These are phyloP conservation scores for Melocanna baccifera DNA, from an alignment of 176 grass and related monocot genomes.

Conservation along the genomic window DNA sequence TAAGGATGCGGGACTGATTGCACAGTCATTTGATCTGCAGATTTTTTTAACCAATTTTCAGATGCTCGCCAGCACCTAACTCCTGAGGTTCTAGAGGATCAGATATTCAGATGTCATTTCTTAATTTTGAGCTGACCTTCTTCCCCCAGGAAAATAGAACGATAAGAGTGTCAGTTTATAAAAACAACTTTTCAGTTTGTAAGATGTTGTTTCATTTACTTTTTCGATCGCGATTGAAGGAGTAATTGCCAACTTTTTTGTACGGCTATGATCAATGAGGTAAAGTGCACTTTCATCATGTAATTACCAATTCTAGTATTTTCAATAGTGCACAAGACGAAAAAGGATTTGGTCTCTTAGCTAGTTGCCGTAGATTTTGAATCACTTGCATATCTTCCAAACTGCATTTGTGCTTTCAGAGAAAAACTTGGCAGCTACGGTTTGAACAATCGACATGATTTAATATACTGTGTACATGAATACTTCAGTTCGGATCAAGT, in stretches of 20 bases:
- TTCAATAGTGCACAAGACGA: background rate
- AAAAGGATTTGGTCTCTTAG: conserved; percentile 10
- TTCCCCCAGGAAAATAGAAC: background rate
- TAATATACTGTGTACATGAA: conserved; percentile 1
- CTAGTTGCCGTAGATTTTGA: conserved; percentile 3
- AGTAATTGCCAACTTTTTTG: background rate
- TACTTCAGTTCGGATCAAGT: background rate
- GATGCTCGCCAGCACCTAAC: conserved; percentile 5
- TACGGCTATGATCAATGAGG: background rate
- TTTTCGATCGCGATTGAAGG: background rate
- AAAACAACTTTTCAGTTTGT: background rate
- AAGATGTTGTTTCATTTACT: background rate
- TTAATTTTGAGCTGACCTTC: background rate
- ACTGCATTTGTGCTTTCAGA: background rate
- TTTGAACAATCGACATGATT: background rate
- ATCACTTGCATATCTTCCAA: conserved; percentile 20
- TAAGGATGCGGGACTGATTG: conserved; percentile 50
- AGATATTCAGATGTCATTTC: background rate
- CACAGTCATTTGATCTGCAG: conserved; percentile 22
- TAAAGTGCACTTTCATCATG: background rate
- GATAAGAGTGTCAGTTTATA: background rate
- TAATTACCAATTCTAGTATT: background rate
- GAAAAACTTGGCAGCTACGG: conserved; percentile 24
- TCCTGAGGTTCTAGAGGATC: background rate
- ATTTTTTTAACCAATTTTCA: conserved; percentile 32